phyloP scores from a whole-genome alignment of 2,329 filamentous ascomycete genomes.

The Microdochium nivale region DNA sequence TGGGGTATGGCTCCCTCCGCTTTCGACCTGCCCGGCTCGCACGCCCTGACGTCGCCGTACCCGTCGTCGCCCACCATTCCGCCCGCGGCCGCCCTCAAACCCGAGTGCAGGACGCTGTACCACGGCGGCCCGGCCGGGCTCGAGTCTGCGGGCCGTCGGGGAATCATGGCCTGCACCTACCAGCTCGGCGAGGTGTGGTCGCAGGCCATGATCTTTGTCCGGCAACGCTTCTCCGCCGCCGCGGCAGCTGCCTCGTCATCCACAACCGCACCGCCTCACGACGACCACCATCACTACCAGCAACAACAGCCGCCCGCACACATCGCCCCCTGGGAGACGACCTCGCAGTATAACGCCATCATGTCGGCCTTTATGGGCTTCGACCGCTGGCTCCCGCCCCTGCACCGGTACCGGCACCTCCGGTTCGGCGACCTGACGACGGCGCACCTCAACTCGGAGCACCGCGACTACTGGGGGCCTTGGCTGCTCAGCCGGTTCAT shows the following conservation, averaged over 20 bases:
- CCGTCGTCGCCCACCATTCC: background rate
- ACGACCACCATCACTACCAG: conserved; percentile 21
- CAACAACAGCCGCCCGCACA: conserved; percentile 19
- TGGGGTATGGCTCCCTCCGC: conserved; percentile 12
- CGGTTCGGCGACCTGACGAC: conserved; percentile 28
- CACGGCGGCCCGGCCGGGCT: background rate
- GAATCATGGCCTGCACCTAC: background rate
- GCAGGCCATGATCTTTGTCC: background rate
- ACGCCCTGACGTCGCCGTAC: background rate
- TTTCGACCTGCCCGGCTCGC: background rate
- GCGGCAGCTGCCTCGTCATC: conserved; percentile 18
- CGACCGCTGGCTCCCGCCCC: conserved; percentile 36
- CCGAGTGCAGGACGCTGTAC: background rate
- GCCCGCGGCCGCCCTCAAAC: background rate
- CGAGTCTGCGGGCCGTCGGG: background rate
- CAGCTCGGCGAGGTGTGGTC: background rate
- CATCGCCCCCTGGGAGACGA: conserved; percentile 35
- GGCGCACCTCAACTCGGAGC: conserved; percentile 26
- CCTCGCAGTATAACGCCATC: conserved; percentile 38
- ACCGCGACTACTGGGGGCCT: conserved; percentile 38
- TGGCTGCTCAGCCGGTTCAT: conserved; percentile 39
- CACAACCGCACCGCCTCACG: background rate
- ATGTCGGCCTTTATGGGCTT: conserved; percentile 37
- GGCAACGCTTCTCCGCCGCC: conserved; percentile 12
- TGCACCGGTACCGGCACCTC: conserved; percentile 35